Base-by-base conservation (phyloP, 208 protist genomes). In the Porcisia hertigi region DNA sequence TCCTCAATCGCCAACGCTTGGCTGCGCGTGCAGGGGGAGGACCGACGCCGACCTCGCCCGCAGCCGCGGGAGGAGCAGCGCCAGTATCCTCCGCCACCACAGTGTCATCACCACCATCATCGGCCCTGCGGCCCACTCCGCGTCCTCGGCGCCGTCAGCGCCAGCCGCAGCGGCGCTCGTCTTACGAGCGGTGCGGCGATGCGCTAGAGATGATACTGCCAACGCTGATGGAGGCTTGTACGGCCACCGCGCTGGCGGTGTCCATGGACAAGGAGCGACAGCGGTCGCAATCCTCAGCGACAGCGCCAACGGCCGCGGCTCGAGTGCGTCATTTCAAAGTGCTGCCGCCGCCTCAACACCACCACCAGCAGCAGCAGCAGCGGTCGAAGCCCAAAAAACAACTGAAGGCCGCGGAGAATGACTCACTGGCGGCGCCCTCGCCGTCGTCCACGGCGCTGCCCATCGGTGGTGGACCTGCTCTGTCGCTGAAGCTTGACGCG, bases 121-220 rank as follows among this genome's bases (percentile, higher is more conserved):
- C 0, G 64, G 36, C 43, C 3, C 47, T 12, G 4, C 43, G 41
- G 66, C 39, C 59, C 39, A 25, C 18, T 18, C 39, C 11, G 53
- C 55, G 63, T 14, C 71, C 67, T 34, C 77, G 77, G 9, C 77
- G 72, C 55, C 79, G 79, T 60, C 79, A 74, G 30, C 79, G 73
- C 57, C 75, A 74, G 2, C 54, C 71, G 58, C 77, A 74, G 49
- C 77, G 71, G 9, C 77, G 77, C 25, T 77, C 77, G 45, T 45
- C 71, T 1, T 81, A 81, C 57, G 77, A 81, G 65, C 77, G 71
- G 25, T 81, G 77, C 71, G 77, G 77, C 14, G 71, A 84, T 59
- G 80, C 75, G 34, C 64, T 85, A 25, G 75, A 85, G 52, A 18
- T 66, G 8, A 83, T 86, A 23, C 47, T 86, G 25, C 82, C 82